These are phyloP conservation scores for Iberis pinnata DNA, from an alignment of 345 rosid genomes.

Conservation along the genomic window DNA sequence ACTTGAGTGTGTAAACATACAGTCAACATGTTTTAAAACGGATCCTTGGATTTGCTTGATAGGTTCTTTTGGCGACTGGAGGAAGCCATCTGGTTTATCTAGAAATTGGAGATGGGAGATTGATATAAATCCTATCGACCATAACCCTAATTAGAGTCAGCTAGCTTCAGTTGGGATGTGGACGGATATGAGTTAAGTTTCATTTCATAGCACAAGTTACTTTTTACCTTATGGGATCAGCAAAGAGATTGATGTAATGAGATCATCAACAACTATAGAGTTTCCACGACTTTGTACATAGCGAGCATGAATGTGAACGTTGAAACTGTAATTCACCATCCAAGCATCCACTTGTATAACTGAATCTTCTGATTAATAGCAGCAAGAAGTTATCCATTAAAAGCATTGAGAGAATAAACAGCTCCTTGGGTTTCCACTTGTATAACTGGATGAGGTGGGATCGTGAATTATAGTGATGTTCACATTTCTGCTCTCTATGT, in stretches of 20 bases:
- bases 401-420: no score
- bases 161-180: slow-evolving; percentile 99
- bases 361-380: no score
- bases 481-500: slow-evolving; percentile 87
- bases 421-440: no score
- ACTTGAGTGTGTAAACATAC: neutral
- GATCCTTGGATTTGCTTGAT: slow-evolving; percentile 14
- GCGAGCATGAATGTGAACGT: no score
- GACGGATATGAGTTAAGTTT: slow-evolving; percentile 84
- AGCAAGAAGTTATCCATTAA: slow-evolving; percentile 90
- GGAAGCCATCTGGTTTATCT: slow-evolving; percentile 90
- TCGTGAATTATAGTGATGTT: slow-evolving; percentile 80
- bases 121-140: slow-evolving; percentile 88
- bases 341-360: no score
- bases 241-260: slow-evolving; percentile 73
- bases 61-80: slow-evolving; percentile 96
- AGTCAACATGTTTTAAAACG: neutral
- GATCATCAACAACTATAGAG: no score
- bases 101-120: slow-evolving; percentile 84
- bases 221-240: no score
- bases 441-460: slow-evolving; percentile 93
- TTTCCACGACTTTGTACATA: no score
- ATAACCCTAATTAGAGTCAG: slow-evolving; percentile 69
- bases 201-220: slow-evolving; percentile 69
- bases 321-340: no score